These are phyloP conservation scores for Tetragonia tetragonoides DNA, from an alignment of 148 eudicot genomes.

Conservation along the genomic window DNA sequence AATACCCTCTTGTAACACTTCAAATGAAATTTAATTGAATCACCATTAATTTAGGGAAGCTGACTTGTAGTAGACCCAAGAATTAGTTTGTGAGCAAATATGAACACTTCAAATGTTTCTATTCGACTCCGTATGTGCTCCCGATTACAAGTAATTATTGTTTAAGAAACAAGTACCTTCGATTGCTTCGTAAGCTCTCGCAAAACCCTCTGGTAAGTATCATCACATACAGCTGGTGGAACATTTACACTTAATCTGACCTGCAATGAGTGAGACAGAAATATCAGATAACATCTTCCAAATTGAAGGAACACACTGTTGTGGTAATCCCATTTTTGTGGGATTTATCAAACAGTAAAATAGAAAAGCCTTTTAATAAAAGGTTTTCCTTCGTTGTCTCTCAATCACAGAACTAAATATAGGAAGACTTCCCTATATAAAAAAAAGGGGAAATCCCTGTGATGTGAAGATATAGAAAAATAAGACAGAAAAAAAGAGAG, in stretches of 20 bases:
- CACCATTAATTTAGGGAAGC: neutral
- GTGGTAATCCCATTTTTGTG: too few species aligned
- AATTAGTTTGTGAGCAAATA: neutral
- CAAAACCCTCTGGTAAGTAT: slow-evolving; percentile 66
- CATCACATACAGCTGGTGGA: slow-evolving; percentile 80
- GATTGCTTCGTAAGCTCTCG: slow-evolving; percentile 63
- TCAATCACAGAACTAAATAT: too few species aligned
- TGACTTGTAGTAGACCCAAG: neutral
- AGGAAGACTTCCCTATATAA: too few species aligned
- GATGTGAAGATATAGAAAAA: too few species aligned
- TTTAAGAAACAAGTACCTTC: slow-evolving; percentile 48
- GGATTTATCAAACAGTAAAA: too few species aligned
- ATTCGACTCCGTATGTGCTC: neutral
- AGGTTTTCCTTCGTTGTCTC: too few species aligned
- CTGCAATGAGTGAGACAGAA: slow-evolving; percentile 36
- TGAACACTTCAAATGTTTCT: too few species aligned
- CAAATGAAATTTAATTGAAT: neutral
- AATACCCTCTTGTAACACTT: neutral
- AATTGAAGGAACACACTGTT: neutral
- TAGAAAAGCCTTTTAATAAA: too few species aligned
- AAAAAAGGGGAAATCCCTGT: too few species aligned
- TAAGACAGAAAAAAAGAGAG: too few species aligned
- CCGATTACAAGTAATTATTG: neutral
- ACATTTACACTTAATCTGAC: slow-evolving; percentile 78
- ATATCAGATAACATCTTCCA: neutral